Conservation (phyloP, 768 basidiomycete genomes). For the Boletus barrowsii region DNA sequence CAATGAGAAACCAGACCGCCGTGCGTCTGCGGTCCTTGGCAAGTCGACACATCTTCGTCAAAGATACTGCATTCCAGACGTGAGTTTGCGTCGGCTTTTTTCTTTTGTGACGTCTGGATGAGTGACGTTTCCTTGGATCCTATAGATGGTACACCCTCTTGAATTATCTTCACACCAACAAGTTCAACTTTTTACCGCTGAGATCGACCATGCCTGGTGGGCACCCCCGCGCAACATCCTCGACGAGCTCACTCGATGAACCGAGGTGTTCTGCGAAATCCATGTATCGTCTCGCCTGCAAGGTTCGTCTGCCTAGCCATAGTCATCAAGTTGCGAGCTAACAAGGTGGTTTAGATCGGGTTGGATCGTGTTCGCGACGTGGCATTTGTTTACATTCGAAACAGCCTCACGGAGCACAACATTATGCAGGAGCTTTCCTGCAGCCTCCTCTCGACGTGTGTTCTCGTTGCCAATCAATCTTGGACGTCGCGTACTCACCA, state of each 20-base stretch:
- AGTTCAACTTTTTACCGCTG: slow-evolving; percentile 32
- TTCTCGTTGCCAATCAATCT: not conserved
- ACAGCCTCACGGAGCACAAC: slow-evolving; percentile 21
- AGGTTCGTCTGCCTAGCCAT: slow-evolving; percentile 23
- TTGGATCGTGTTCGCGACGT: slow-evolving; percentile 18
- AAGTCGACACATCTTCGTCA: slow-evolving; percentile 25
- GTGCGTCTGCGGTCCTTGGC: slow-evolving; percentile 9
- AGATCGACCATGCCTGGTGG: slow-evolving; percentile 8
- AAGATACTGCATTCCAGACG: slow-evolving; percentile 31
- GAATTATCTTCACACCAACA: slow-evolving; percentile 38
- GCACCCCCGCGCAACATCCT: not conserved
- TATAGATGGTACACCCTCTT: slow-evolving; percentile 38
- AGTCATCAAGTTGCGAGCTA: not conserved
- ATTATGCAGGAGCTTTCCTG: slow-evolving; percentile 24
- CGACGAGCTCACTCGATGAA: slow-evolving; percentile 6
- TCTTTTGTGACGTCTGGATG: too few species aligned
- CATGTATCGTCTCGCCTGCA: slow-evolving; percentile 42
- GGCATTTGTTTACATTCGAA: slow-evolving; percentile 14
- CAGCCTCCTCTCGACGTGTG: slow-evolving; percentile 17
- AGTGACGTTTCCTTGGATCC: too few species aligned
- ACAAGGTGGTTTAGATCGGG: slow-evolving; percentile 7
- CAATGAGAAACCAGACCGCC: not conserved
- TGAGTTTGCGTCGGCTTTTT: not conserved
- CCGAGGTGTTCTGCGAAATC: slow-evolving; percentile 41
- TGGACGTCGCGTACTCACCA: not conserved